phyloP scores from a whole-genome alignment of 345 rosid genomes.

The Lenwebbia sp. region DNA sequence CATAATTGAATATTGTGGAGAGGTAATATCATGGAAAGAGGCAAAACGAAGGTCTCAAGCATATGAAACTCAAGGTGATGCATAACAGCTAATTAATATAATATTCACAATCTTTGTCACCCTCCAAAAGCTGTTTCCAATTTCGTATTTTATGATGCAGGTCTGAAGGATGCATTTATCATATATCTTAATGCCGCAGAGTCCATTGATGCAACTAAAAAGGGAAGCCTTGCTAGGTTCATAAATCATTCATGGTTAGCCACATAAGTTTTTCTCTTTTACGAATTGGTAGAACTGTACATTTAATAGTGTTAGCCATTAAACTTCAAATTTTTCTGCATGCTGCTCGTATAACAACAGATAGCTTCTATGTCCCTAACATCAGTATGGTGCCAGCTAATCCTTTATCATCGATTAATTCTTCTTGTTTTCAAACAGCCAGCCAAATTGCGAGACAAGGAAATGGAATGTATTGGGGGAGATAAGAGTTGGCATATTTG shows the following conservation, averaged over 20 bases:
- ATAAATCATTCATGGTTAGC: slow-evolving; percentile 97
- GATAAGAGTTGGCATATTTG: slow-evolving; percentile 92
- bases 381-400: background rate
- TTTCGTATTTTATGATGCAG: slow-evolving; percentile 28
- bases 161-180: slow-evolving; percentile 85
- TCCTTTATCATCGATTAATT: background rate
- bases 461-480: slow-evolving; percentile 94
- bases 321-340: background rate
- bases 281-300: background rate
- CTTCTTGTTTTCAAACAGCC: slow-evolving; percentile 28
- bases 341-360: background rate
- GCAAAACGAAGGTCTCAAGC: slow-evolving; percentile 77
- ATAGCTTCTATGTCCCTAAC: background rate
- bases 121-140: background rate
- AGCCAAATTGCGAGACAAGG: slow-evolving; percentile 95
- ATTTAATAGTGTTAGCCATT: background rate
- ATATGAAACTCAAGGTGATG: slow-evolving; percentile 65
- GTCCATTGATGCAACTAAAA: slow-evolving; percentile 86
- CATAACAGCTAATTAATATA: background rate
- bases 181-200: slow-evolving; percentile 76
- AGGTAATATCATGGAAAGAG: slow-evolving; percentile 93
- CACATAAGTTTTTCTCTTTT: background rate
- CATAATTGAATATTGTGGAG: slow-evolving; percentile 94
- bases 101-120: background rate
- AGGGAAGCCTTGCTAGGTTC: slow-evolving; percentile 91